Evolutionary conservation across 345 rosid species (phyloP).

Genomic region (Trapa incisa): DNA sequence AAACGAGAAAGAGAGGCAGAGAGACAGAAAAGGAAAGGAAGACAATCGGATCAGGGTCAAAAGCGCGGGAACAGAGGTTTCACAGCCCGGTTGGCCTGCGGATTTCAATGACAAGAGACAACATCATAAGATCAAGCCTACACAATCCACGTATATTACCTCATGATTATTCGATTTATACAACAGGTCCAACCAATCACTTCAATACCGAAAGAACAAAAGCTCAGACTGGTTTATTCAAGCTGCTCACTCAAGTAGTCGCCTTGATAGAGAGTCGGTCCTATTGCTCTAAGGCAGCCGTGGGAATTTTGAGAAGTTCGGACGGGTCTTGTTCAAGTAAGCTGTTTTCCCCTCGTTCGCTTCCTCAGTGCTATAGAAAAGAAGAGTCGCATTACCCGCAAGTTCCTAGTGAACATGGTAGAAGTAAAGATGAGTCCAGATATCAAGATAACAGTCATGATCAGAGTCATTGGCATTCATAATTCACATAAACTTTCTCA

Average conservation of each 20-base stretch:
- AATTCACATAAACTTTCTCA: too few relatives aligned
- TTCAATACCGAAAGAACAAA: background rate
- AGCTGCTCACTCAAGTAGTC: background rate
- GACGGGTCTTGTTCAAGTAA: slow-evolving; percentile 53
- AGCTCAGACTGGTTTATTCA: background rate
- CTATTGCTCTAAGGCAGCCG: slow-evolving; percentile 38
- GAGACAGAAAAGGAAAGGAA: too few relatives aligned
- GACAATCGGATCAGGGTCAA: too few relatives aligned
- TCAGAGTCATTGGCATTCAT: too few relatives aligned
- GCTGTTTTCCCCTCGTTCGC: slow-evolving; percentile 76
- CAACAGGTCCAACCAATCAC: background rate
- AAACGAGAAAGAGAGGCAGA: too few relatives aligned
- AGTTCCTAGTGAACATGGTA: slow-evolving; percentile 30
- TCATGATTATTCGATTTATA: background rate
- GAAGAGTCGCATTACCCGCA: slow-evolving; percentile 75
- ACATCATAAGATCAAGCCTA: background rate
- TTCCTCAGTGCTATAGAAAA: slow-evolving; percentile 85
- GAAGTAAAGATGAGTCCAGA: too few relatives aligned
- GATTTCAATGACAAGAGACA: background rate
- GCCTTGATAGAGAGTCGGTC: background rate
- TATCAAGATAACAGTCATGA: too few relatives aligned
- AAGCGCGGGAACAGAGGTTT: too few relatives aligned
- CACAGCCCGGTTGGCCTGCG: too few relatives aligned
- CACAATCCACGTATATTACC: background rate
- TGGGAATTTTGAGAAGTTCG: slow-evolving; percentile 70